These are phyloP conservation scores for Microthlaspi erraticum DNA, from an alignment of 345 rosid genomes.

Conservation along the genomic window DNA sequence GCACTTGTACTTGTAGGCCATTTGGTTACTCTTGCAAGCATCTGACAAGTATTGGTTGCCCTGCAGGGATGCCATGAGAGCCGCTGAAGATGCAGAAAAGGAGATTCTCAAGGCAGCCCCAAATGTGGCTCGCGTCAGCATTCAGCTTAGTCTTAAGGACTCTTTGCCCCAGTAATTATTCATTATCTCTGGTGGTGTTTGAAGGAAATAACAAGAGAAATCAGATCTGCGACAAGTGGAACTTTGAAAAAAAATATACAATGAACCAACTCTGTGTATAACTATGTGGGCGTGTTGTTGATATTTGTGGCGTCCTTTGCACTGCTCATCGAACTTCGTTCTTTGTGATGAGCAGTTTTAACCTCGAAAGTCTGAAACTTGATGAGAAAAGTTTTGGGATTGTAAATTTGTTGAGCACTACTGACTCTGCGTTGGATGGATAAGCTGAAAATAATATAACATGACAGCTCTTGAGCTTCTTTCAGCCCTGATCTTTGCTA, in stretches of 20 bases:
- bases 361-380: conserved; percentile 17
- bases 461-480: conserved; percentile 28
- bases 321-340: conserved; percentile 17
- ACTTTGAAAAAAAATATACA: conserved; percentile 3
- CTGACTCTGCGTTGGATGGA: conserved; percentile 18
- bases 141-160: conserved; percentile 62
- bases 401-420: conserved; percentile 20
- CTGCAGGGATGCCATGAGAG: conserved; percentile 65
- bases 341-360: conserved; percentile 16
- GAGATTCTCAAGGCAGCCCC: conserved; percentile 56
- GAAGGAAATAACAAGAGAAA: conserved; percentile 12
- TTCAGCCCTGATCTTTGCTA: conserved; percentile 22
- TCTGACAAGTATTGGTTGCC: conserved; percentile 9
- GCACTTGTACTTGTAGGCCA: not conserved
- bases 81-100: conserved; percentile 61
- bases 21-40: conserved; percentile 14
- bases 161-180: conserved; percentile 43
- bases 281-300: conserved; percentile 12
- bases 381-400: conserved; percentile 23
- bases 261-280: conserved; percentile 33
- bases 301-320: conserved; percentile 23
- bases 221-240: not conserved
- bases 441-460: conserved; percentile 24
- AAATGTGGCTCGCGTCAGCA: conserved; percentile 54
- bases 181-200: conserved; percentile 22